A percentile compares a stretch with the other conserved stretches of the same genome.
These are phyloP conservation scores for Spiraea crenata DNA, from an alignment of 331 rosid species.

Conservation along the genomic window DNA sequence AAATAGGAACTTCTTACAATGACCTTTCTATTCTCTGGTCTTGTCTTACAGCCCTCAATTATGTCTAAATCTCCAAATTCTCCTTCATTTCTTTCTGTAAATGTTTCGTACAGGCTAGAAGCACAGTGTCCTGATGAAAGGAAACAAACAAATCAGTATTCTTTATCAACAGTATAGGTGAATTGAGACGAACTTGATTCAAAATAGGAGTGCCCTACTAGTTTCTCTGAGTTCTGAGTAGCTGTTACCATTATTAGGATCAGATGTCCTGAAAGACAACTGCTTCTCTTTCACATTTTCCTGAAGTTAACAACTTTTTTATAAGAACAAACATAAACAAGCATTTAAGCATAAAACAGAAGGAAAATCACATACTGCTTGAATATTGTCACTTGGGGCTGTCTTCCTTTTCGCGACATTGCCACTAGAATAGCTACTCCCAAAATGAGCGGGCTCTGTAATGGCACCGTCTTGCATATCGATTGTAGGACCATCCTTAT, in stretches of 20 bases:
- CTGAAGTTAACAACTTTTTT: slow-evolving; percentile 39
- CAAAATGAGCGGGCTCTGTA: slow-evolving; percentile 32
- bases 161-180: no score
- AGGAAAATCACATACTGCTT: slow-evolving; percentile 44
- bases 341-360: slow-evolving; percentile 5
- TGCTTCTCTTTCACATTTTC: slow-evolving; percentile 48
- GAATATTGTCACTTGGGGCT: slow-evolving; percentile 43
- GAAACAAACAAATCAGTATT: no score
- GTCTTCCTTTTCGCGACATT: slow-evolving; percentile 45
- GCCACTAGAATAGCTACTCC: slow-evolving; percentile 29
- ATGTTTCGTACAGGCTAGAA: no score
- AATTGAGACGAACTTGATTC: not conserved
- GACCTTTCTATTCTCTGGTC: slow-evolving; percentile 52
- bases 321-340: slow-evolving; percentile 6
- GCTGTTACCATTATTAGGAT: slow-evolving; percentile 44
- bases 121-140: no score
- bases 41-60: slow-evolving; percentile 36
- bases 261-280: slow-evolving; percentile 30
- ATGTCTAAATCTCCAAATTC: not conserved
- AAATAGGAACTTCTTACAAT: slow-evolving; percentile 70
- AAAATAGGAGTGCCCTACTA: not conserved
- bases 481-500: slow-evolving; percentile 27
- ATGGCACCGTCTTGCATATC: slow-evolving; percentile 25
- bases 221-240: slow-evolving; percentile 4
- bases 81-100: no score